These are phyloP conservation scores for Aspergillus flavus DNA, from an alignment of 2,329 filamentous ascomycete species.

Conservation along the genomic window DNA sequence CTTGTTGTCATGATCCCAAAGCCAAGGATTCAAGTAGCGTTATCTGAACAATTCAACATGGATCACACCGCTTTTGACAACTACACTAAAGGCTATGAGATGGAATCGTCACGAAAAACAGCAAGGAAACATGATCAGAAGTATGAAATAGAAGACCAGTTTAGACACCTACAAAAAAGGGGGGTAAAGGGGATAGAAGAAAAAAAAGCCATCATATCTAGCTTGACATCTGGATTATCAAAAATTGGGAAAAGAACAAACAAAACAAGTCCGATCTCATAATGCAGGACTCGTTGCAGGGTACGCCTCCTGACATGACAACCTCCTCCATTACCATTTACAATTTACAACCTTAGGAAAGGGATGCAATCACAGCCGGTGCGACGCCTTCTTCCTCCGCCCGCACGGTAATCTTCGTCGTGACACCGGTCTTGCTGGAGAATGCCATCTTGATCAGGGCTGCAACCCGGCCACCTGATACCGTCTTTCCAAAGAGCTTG, in stretches of 20 bases:
- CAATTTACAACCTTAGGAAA: slow-evolving; percentile 61
- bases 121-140: slow-evolving; percentile 2
- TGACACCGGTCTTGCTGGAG: slow-evolving; percentile 88
- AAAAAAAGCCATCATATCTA: slow-evolving; percentile 6
- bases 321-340: slow-evolving; percentile 23
- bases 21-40: neutral
- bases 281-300: slow-evolving; percentile 24
- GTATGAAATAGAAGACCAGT: slow-evolving; percentile 7
- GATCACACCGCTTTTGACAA: slow-evolving; percentile 8
- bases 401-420: slow-evolving; percentile 90
- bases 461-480: slow-evolving; percentile 85
- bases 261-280: slow-evolving; percentile 25
- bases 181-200: slow-evolving; percentile 4
- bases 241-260: slow-evolving; percentile 11
- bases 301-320: slow-evolving; percentile 19
- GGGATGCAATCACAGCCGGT: slow-evolving; percentile 77
- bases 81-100: neutral
- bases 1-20: neutral
- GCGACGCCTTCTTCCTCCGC: slow-evolving; percentile 93
- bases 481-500: slow-evolving; percentile 94
- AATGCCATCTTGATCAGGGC: slow-evolving; percentile 90
- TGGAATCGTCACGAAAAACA: slow-evolving; percentile 11
- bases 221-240: slow-evolving; percentile 2
- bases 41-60: neutral
- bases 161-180: slow-evolving; percentile 13